Evolutionary conservation across 768 basidiomycete genomes (phyloP).

Genomic region (Serendipita indica): DNA sequence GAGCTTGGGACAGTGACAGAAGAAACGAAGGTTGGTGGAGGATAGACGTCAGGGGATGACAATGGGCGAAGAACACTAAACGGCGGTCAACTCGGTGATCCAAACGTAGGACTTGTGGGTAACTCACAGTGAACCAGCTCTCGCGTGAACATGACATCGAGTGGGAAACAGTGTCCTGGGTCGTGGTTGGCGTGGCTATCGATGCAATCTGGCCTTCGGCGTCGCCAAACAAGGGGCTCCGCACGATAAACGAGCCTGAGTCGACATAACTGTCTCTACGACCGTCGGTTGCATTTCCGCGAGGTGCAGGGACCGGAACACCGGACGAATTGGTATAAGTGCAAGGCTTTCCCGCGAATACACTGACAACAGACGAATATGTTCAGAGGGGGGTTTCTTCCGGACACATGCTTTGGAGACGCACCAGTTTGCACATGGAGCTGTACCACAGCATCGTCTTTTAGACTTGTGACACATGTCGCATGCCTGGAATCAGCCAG

Average conservation of each 20-base stretch:
- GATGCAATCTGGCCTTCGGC: slow-evolving; percentile 20
- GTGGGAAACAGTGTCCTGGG: slow-evolving; percentile 30
- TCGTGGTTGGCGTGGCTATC: slow-evolving; percentile 17
- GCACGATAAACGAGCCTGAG: slow-evolving; percentile 20
- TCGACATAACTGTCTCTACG: slow-evolving; percentile 25
- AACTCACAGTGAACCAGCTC: slow-evolving; percentile 60
- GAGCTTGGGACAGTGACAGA: slow-evolving; percentile 45
- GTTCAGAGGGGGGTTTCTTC: slow-evolving; percentile 7
- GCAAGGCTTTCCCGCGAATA: slow-evolving; percentile 67
- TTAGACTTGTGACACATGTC: slow-evolving; percentile 79
- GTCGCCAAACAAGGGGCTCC: slow-evolving; percentile 22
- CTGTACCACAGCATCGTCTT: slow-evolving; percentile 73
- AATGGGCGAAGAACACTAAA: slow-evolving; percentile 75
- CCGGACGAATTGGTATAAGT: slow-evolving; percentile 69
- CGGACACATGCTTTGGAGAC: slow-evolving; percentile 13
- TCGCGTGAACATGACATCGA: slow-evolving; percentile 49
- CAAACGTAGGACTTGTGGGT: background rate
- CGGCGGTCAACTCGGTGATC: slow-evolving; percentile 13
- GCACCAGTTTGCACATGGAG: slow-evolving; percentile 72
- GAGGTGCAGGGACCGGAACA: slow-evolving; percentile 57
- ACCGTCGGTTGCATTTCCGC: slow-evolving; percentile 33
- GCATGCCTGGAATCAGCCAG: slow-evolving; percentile 35
- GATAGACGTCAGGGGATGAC: slow-evolving; percentile 59
- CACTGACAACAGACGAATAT: slow-evolving; percentile 30
- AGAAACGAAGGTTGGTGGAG: slow-evolving; percentile 71